These are phyloP conservation scores for Ambrosia hybrid DNA, from an alignment of 140 eudicot species.

Conservation along the genomic window DNA sequence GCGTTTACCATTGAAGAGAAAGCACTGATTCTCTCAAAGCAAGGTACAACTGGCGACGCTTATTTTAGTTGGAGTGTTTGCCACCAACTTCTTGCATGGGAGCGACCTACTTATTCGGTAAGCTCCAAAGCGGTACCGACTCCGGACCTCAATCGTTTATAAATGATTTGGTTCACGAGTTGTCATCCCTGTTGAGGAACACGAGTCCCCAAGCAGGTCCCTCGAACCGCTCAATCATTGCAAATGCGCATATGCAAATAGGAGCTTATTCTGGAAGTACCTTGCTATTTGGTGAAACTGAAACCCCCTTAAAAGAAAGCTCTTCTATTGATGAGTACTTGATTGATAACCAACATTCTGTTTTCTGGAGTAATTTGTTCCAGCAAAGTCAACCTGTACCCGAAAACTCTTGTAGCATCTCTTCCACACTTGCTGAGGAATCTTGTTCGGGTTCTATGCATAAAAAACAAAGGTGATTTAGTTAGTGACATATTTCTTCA, in stretches of 20 bases:
- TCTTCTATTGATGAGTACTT: slow-evolving; percentile 14
- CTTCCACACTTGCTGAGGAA: background rate
- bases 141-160: slow-evolving; percentile 17
- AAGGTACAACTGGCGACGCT: slow-evolving; percentile 39
- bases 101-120: slow-evolving; percentile 42
- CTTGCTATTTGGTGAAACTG: slow-evolving; percentile 51
- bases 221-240: slow-evolving; percentile 32
- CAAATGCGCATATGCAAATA: slow-evolving; percentile 29
- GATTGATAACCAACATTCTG: slow-evolving; percentile 27
- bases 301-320: slow-evolving; percentile 29
- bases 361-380: slow-evolving; percentile 59
- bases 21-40: slow-evolving; percentile 48
- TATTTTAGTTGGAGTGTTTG: slow-evolving; percentile 23
- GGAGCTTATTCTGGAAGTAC: slow-evolving; percentile 36
- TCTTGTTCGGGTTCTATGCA: no score
- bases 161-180: slow-evolving; percentile 41
- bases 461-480: slow-evolving; percentile 9
- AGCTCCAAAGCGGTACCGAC: slow-evolving; percentile 29
- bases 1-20: slow-evolving; percentile 72
- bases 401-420: slow-evolving; percentile 33
- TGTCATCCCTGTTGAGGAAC: slow-evolving; percentile 37
- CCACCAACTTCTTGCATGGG: slow-evolving; percentile 62
- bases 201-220: background rate
- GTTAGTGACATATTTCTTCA: no score
- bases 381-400: slow-evolving; percentile 35